These are phyloP conservation scores for button mushroom (Agaricus bisporus) DNA, from an alignment of 768 basidiomycete species.

Conservation along the genomic window DNA sequence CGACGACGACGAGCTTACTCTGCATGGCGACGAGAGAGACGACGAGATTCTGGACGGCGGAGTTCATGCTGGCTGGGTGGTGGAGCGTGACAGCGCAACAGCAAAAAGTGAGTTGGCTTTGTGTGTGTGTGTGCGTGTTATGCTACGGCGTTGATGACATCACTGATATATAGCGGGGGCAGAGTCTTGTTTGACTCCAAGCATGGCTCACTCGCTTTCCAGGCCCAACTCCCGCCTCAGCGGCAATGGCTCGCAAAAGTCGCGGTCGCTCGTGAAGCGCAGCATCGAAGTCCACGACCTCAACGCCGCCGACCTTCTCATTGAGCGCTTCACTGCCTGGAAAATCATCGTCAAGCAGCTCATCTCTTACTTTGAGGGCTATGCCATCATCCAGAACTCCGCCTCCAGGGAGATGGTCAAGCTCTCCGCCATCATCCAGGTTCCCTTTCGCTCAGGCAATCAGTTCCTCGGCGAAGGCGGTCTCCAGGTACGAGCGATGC, in stretches of 20 bases:
- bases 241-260: conserved; percentile 62
- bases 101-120: not conserved
- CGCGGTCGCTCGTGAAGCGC: conserved; percentile 90
- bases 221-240: conserved; percentile 66
- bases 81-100: not conserved
- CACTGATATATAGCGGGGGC: not conserved
- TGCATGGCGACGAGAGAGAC: conserved; percentile 95
- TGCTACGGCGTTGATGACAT: not conserved
- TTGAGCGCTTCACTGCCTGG: conserved; percentile 92
- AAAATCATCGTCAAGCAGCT: conserved; percentile 96
- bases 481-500: conserved; percentile 52
- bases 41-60: conserved; percentile 74
- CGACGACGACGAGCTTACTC: conserved; percentile 31
- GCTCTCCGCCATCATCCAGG: conserved; percentile 93
- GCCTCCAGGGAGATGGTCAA: conserved; percentile 90
- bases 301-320: conserved; percentile 90
- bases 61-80: conserved; percentile 58
- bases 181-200: too few relatives aligned
- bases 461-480: conserved; percentile 99
- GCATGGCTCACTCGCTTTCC: conserved; percentile 34
- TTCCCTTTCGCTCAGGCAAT: conserved; percentile 91
- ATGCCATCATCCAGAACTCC: conserved; percentile 89
- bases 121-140: conserved; percentile 1
- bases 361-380: conserved; percentile 79
- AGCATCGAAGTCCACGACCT: conserved; percentile 88